Base-by-base conservation (phyloP, 352 stramenopile genomes). In the Globisporangium canariense region DNA sequence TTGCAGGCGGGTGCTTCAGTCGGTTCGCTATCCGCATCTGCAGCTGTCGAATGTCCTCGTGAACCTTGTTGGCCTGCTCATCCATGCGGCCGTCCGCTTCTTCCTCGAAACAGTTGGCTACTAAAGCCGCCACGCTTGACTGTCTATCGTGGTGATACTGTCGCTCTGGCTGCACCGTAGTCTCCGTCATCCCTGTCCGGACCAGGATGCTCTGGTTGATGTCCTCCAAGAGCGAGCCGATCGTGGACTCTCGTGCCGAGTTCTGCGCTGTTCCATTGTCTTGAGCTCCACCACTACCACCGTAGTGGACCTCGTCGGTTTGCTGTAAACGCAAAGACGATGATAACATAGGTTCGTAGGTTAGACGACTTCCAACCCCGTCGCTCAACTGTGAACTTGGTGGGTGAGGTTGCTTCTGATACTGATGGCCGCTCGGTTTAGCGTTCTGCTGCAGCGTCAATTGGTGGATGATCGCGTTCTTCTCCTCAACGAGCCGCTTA, bases 11-110 rank as follows among this genome's bases (percentile, higher is more conserved):
- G 50, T 90, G 80, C 45, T 88, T 73, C 5, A 93, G 71, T 14
- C 82, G 72, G 41, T 80, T 79, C 10, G 79, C 74, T 45, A 94
- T 86, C 1, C 81, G 70, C 25, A 89, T 71, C 49, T 94, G 86
- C 4, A 94, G 66, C 13, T 79, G 58, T 16, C 79, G 78, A 43
- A 93, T 86, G 58, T 94, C 85, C 57, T 88, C 79, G 60, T 91
- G 85, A 30, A 94, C 73, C 30, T 81, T 90, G 47, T 56, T 86
- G 1, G 81, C 84, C 43, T 83, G 82, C 6, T 72, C 70, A 18
- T 93, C 80, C 20, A 93, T 79, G 18, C 43, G 59, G 1, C 28
- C 41, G 11, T 62, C 56, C 36, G 1, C 7, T 57, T 25, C 70
- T 57, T 51, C 28, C 45, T 8, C 47, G n/a, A 30, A 45, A 22